phyloP scores from a whole-genome alignment of 805 yeast genomes.

The Clavispora asparagi region DNA sequence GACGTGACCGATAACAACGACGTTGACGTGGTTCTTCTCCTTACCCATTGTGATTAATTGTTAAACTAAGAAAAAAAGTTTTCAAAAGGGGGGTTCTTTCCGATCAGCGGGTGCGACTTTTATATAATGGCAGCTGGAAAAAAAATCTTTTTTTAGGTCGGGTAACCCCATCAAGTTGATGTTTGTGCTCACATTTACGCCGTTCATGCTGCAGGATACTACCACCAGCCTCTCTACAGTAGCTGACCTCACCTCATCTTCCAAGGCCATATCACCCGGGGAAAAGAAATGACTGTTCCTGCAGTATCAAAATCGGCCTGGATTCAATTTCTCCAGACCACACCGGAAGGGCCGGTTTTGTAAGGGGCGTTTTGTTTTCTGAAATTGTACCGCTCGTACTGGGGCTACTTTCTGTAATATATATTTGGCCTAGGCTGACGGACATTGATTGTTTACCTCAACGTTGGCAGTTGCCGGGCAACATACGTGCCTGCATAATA shows the following conservation, averaged over 20 bases:
- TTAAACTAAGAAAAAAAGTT: conserved; percentile 4
- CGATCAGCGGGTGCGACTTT: conserved; percentile 5
- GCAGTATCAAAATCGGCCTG: background rate
- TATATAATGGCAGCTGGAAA: background rate
- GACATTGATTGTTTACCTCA: background rate
- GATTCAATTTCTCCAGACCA: background rate
- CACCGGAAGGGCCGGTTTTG: background rate
- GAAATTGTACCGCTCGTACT: background rate
- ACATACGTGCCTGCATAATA: background rate
- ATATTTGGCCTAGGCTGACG: background rate
- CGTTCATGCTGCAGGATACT: background rate
- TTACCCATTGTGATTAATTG: conserved; percentile 58
- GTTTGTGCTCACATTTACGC: background rate
- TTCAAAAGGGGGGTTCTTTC: conserved; percentile 3
- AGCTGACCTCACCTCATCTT: background rate
- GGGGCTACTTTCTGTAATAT: background rate
- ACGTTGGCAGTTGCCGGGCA: background rate
- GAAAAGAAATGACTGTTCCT: background rate
- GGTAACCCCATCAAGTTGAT: background rate
- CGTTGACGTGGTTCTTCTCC: conserved; percentile 97
- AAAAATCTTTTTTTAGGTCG: background rate
- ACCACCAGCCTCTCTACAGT: background rate
- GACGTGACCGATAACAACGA: conserved; percentile 99
- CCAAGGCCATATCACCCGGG: background rate
- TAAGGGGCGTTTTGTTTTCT: background rate